Conservation (phyloP, 208 protist species). For the Leishmania mexicana region DNA sequence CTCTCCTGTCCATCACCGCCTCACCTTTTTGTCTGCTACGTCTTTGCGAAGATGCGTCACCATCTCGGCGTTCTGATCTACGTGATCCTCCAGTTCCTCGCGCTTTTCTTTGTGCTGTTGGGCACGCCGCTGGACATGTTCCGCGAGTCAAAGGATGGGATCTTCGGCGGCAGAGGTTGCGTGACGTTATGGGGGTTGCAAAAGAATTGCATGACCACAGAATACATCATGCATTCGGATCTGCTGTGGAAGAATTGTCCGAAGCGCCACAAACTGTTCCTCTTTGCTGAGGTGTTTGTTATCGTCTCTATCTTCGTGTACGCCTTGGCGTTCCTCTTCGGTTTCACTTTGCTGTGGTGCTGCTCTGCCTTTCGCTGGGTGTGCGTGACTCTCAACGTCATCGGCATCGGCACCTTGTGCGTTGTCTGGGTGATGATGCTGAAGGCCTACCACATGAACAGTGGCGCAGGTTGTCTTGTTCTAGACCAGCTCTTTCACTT, state of each 20-base stretch:
- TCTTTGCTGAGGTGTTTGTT: slow-evolving; percentile 37
- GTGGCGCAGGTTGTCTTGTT: background rate
- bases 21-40: too few relatives aligned
- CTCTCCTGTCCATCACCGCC: too few relatives aligned
- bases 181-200: slow-evolving; percentile 62
- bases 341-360: slow-evolving; percentile 43
- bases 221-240: slow-evolving; percentile 7
- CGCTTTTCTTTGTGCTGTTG: slow-evolving; percentile 52
- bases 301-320: slow-evolving; percentile 34
- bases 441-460: too few relatives aligned
- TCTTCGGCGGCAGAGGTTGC: slow-evolving; percentile 26
- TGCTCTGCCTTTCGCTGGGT: slow-evolving; percentile 39
- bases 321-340: slow-evolving; percentile 16
- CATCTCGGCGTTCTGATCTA: slow-evolving; percentile 64
- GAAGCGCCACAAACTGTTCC: slow-evolving; percentile 36
- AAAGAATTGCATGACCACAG: slow-evolving; percentile 29
- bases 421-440: slow-evolving; percentile 44
- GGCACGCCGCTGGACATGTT: slow-evolving; percentile 62
- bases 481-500: slow-evolving; percentile 23
- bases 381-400: slow-evolving; percentile 35
- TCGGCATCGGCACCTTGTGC: slow-evolving; percentile 20
- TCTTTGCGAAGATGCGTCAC: background rate
- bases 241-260: slow-evolving; percentile 36
- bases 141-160: slow-evolving; percentile 7
- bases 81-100: slow-evolving; percentile 43